Evolutionary conservation across 2,329 filamentous ascomycete genomes (phyloP), one percentile per base, ranked within the genome.

Genomic region (Scedosporium apiospermum): DNA sequence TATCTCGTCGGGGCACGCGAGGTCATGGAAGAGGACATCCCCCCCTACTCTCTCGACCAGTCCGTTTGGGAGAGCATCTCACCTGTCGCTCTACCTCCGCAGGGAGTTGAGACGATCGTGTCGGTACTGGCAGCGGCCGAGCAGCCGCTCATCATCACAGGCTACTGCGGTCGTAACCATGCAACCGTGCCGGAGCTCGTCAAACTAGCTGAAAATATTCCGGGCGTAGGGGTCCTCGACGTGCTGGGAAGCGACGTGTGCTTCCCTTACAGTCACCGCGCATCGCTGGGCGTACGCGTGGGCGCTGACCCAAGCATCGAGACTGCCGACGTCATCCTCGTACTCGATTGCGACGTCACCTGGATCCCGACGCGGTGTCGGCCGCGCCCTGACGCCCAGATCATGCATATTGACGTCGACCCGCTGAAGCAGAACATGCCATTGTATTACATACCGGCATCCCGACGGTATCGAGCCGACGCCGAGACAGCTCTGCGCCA

Each of bases 301-400:
- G 91, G 91, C 3, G 80, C 83, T 2, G 89, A 96, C 60, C 85
- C 90, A 1, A 79, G 81, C 51, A 90, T 96, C 71, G 82, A 80
- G 64, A 85, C 85, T 0, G 91, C 93, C 0, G 93, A 97, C 71
- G 84, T 91, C 10, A 96, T 97, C 64, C 67, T 97, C 1, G 88
- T 96, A 2, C 71, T 96, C 26, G 89, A 97, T 73, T 96, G 91
- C 66, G 93, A 97, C 70, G 91, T 96, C 0, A 93, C 93, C 0
- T 97, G 92, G 91, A 92, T 97, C 62, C 87, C 88, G n/a, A 95
- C 91, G 0, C 85, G 86, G 16, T 86, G 83, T 72, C 78, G 78
- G 66, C 86, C 86, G 0, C 72, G 72, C 1, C 72, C 76, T 2
- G 77, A 80, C 16, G 81, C 82, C 21, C 78, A 77, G 65, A 75